Conservation (phyloP, 257 asterid species). For the Scutellaria baicalensis region DNA sequence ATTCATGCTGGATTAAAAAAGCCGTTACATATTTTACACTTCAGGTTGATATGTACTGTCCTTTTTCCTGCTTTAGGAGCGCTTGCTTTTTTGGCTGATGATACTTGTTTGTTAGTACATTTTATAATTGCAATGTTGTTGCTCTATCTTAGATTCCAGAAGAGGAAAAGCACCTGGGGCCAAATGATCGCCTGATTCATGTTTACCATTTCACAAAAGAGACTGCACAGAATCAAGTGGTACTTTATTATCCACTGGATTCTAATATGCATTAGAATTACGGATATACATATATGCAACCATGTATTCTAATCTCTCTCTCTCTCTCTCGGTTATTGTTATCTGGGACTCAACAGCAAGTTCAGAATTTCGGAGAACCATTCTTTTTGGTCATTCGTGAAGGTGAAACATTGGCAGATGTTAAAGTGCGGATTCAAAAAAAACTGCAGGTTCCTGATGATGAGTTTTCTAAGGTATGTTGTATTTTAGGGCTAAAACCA, state of each 20-base stretch:
- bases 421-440: constrained; percentile 44
- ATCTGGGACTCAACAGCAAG: constrained; percentile 24
- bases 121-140: neutral
- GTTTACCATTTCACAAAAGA: constrained; percentile 89
- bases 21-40: neutral
- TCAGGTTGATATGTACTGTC: neutral
- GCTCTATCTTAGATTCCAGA: constrained; percentile 61
- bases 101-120: constrained; percentile 7
- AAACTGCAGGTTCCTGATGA: constrained; percentile 50
- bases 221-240: constrained; percentile 78
- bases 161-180: constrained; percentile 86
- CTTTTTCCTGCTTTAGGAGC: neutral
- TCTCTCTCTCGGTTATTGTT: neutral
- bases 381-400: constrained; percentile 52
- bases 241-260: constrained; percentile 14
- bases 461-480: constrained; percentile 47
- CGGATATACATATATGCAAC: neutral
- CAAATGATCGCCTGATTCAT: constrained; percentile 74
- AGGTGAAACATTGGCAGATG: constrained; percentile 52
- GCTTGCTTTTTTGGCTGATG: neutral
- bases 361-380: constrained; percentile 58
- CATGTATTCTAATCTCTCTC: neutral
- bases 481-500: neutral
- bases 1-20: neutral
- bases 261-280: neutral